A percentile compares a stretch with the other conserved stretches of the same genome.
Evolutionary conservation across 192 early-diverging fungal species (phyloP).

Genomic region (Funneliformis mosseae): DNA sequence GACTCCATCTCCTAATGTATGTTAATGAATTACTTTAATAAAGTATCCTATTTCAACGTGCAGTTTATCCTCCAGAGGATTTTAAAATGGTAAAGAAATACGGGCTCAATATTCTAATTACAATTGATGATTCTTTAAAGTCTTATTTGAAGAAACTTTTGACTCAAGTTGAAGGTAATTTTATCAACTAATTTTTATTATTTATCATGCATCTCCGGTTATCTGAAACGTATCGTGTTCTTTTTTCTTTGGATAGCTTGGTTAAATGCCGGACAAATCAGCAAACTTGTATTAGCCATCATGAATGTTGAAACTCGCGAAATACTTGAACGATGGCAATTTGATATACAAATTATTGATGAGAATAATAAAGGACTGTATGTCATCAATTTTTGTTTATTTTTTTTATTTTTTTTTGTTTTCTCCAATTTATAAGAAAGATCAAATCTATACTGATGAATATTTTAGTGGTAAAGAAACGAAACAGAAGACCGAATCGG

Average conservation of each 20-base stretch:
- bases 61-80: constrained; percentile 90
- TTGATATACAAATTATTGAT: constrained; percentile 79
- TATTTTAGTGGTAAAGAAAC: background rate
- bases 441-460: constrained; percentile 5
- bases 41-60: constrained; percentile 90
- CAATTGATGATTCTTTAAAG: constrained; percentile 70
- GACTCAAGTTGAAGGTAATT: constrained; percentile 76
- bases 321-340: constrained; percentile 92
- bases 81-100: constrained; percentile 87
- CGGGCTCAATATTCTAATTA: constrained; percentile 82
- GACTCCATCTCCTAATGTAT: background rate
- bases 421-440: background rate
- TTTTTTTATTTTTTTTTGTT: background rate
- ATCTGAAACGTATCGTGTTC: background rate
- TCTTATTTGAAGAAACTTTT: constrained; percentile 78
- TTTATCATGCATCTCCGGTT: background rate
- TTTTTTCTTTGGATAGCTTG: constrained; percentile 58
- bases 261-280: constrained; percentile 72
- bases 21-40: background rate
- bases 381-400: background rate
- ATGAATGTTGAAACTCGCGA: constrained; percentile 82
- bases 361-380: constrained; percentile 36
- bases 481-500: constrained; percentile 57
- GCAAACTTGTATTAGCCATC: constrained; percentile 85
- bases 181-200: background rate